Conservation (phyloP, 345 rosid species). For the Crucihimalaya himalaica region DNA sequence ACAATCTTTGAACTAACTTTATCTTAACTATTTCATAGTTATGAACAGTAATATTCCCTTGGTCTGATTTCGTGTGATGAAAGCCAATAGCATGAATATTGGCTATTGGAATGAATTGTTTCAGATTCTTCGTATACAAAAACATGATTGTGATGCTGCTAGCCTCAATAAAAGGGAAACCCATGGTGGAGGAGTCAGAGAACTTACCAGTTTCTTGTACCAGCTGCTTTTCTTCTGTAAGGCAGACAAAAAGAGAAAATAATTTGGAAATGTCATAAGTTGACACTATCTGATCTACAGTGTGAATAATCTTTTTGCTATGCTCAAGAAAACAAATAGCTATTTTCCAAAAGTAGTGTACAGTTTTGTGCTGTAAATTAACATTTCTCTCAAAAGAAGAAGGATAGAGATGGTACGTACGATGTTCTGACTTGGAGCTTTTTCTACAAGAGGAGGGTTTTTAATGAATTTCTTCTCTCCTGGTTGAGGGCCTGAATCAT, state of each 20-base stretch:
- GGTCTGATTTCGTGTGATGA: constrained; percentile 11
- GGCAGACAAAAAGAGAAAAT: constrained; percentile 19
- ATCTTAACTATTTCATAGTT: neutral
- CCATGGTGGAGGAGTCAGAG: constrained; percentile 17
- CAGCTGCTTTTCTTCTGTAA: constrained; percentile 50
- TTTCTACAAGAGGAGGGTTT: constrained; percentile 32
- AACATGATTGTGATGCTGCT: constrained; percentile 14
- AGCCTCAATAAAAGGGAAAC: constrained; percentile 6
- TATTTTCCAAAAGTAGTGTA: neutral
- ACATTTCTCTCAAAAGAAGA: constrained; percentile 21
- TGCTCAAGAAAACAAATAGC: neutral
- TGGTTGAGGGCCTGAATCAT: constrained; percentile 15
- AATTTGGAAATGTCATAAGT: constrained; percentile 19
- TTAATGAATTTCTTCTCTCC: constrained; percentile 23
- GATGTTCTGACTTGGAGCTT: constrained; percentile 29
- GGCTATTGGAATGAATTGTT: constrained; percentile 11
- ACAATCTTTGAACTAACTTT: constrained; percentile 4
- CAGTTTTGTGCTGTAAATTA: neutral
- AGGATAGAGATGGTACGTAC: constrained; percentile 37
- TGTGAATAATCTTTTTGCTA: neutral
- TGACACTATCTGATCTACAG: constrained; percentile 1
- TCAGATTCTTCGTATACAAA: constrained; percentile 6
- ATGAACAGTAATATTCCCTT: neutral
- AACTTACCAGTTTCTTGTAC: constrained; percentile 49
- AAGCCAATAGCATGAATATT: constrained; percentile 4